phyloP scores from a whole-genome alignment of 768 basidiomycete genomes.

The Hygrocybe punicea region DNA sequence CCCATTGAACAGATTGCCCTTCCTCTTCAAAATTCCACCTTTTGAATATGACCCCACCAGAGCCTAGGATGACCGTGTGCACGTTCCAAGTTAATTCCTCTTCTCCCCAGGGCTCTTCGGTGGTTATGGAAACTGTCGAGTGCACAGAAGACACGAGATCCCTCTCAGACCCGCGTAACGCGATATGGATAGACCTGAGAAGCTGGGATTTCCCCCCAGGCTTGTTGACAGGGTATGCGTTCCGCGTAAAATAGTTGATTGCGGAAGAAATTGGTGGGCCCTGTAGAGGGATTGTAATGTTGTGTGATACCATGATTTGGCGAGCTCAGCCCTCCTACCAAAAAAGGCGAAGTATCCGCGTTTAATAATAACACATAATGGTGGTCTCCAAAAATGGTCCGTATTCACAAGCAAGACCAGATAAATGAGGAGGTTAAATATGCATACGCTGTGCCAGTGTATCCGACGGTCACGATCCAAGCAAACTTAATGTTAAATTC shows the following conservation, averaged over 20 bases:
- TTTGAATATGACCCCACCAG: constrained; percentile 64
- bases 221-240: constrained; percentile 18
- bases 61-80: constrained; percentile 57
- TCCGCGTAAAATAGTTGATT: constrained; percentile 37
- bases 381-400: background rate
- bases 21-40: constrained; percentile 76
- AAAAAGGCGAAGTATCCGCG: too few relatives aligned
- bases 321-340: background rate
- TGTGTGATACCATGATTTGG: background rate
- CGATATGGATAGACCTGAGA: constrained; percentile 55
- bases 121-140: constrained; percentile 39
- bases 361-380: too few relatives aligned
- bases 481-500: constrained; percentile 39
- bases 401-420: background rate
- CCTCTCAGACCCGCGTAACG: constrained; percentile 53
- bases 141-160: constrained; percentile 42
- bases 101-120: constrained; percentile 44
- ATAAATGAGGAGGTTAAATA: background rate
- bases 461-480: background rate
- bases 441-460: too few relatives aligned
- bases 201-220: constrained; percentile 33
- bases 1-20: constrained; percentile 71
- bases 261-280: constrained; percentile 45
- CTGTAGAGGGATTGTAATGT: constrained; percentile 42
- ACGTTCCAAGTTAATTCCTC: constrained; percentile 72